Conservation (phyloP, 306 rosid genomes). For the Rosa lucieae region DNA sequence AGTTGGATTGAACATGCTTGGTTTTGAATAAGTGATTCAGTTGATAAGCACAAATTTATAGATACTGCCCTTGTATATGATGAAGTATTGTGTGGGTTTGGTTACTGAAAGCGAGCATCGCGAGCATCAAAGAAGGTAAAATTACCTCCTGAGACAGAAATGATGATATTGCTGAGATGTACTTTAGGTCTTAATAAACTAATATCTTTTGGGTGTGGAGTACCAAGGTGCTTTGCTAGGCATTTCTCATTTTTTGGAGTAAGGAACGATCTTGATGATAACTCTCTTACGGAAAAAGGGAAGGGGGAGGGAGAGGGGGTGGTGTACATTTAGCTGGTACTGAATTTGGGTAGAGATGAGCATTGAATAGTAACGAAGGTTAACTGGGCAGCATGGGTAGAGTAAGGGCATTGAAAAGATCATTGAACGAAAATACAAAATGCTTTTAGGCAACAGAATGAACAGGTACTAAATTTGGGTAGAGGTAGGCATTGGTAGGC, state of each 20-base stretch:
- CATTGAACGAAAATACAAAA: not conserved
- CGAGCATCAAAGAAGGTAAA: not conserved
- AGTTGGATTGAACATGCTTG: not conserved
- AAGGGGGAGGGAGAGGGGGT: not conserved
- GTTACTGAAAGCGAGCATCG: not conserved
- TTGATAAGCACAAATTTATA: not conserved
- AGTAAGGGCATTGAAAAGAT: not conserved
- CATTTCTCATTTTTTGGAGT: not conserved
- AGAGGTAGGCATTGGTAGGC: too few species aligned
- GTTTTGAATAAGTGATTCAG: not conserved
- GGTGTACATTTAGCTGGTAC: not conserved
- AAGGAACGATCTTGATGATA: not conserved
- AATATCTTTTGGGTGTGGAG: not conserved
- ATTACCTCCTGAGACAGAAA: not conserved
- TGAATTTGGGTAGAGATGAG: not conserved
- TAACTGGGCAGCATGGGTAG: not conserved
- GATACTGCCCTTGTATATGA: not conserved
- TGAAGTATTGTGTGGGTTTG: not conserved
- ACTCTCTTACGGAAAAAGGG: not conserved
- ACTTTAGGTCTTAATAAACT: not conserved
- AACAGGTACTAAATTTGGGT: not conserved
- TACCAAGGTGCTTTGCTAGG: not conserved
- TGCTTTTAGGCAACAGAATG: not conserved
- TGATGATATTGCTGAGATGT: not conserved
- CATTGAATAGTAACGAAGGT: not conserved